Percentiles rank a stretch among this genome's conserved stretches.
phyloP scores from a whole-genome alignment of 805 yeast genomes.

The Metschnikowia cerradonensis region DNA sequence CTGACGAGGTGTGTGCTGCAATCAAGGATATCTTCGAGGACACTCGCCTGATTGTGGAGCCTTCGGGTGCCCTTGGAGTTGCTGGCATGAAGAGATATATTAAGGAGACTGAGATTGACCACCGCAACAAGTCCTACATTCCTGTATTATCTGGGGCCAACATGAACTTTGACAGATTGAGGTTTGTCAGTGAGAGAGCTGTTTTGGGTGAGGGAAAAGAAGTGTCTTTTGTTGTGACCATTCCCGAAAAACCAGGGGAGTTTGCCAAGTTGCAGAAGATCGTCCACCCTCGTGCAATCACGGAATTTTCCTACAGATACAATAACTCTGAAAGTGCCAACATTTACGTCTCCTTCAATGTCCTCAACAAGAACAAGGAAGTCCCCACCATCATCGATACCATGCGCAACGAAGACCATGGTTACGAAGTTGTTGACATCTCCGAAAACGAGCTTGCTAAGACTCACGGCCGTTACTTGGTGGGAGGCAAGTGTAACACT shows the following conservation, averaged over 20 bases:
- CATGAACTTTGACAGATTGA: conserved; percentile 93
- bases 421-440: conserved; percentile 66
- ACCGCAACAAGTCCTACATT: conserved; percentile 64
- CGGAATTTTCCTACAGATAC: conserved; percentile 91
- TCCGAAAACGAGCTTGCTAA: conserved; percentile 94
- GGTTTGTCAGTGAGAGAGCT: conserved; percentile 96
- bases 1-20: conserved; percentile 95
- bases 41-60: conserved; percentile 90
- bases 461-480: conserved; percentile 91
- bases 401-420: conserved; percentile 60
- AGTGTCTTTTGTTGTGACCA: conserved; percentile 82
- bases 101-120: conserved; percentile 62
- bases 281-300: conserved; percentile 82
- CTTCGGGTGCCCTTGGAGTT: conserved; percentile 94
- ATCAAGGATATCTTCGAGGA: conserved; percentile 96
- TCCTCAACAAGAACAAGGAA: conserved; percentile 71
- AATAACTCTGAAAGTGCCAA: conserved; percentile 56
- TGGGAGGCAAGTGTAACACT: conserved; percentile 78
- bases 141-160: conserved; percentile 95
- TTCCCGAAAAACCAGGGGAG: conserved; percentile 92
- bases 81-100: conserved; percentile 91
- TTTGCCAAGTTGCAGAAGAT: conserved; percentile 72
- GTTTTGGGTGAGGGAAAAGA: conserved; percentile 98
- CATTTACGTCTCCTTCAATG: conserved; percentile 85
- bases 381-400: conserved; percentile 57